These are phyloP conservation scores for Perilla frutescens DNA, from an alignment of 257 asterid genomes.

Conservation along the genomic window DNA sequence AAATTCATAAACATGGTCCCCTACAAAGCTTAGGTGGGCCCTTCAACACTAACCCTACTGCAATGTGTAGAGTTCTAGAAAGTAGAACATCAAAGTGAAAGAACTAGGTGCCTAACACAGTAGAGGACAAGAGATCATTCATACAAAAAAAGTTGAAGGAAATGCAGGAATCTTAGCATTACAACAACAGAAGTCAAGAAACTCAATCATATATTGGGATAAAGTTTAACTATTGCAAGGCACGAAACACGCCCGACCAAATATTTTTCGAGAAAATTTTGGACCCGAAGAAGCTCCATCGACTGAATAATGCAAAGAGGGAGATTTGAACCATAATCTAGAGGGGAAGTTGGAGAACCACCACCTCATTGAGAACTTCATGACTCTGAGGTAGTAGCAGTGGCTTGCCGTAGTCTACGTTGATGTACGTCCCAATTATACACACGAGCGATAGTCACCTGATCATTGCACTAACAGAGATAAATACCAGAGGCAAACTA, in stretches of 20 bases:
- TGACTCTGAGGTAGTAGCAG: conserved; percentile 46
- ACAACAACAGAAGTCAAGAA: conserved; percentile 34
- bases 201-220: conserved; percentile 19
- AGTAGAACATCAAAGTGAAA: conserved; percentile 11
- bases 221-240: conserved; percentile 22
- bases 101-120: conserved; percentile 13
- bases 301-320: conserved; percentile 8
- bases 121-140: conserved; percentile 15
- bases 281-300: conserved; percentile 25
- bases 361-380: conserved; percentile 35
- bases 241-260: conserved; percentile 27
- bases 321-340: conserved; percentile 26
- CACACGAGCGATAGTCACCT: conserved; percentile 92
- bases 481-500: conserved; percentile 12
- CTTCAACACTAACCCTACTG: neutral
- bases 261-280: conserved; percentile 7
- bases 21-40: conserved; percentile 20
- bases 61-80: neutral
- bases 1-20: neutral
- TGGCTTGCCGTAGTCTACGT: conserved; percentile 70
- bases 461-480: conserved; percentile 32
- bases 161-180: conserved; percentile 27
- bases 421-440: conserved; percentile 97
- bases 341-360: conserved; percentile 28
- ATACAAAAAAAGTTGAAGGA: conserved; percentile 5